Conservation (phyloP, 495 filamentous ascomycete genomes). For the Aspergillus cavernicola region DNA sequence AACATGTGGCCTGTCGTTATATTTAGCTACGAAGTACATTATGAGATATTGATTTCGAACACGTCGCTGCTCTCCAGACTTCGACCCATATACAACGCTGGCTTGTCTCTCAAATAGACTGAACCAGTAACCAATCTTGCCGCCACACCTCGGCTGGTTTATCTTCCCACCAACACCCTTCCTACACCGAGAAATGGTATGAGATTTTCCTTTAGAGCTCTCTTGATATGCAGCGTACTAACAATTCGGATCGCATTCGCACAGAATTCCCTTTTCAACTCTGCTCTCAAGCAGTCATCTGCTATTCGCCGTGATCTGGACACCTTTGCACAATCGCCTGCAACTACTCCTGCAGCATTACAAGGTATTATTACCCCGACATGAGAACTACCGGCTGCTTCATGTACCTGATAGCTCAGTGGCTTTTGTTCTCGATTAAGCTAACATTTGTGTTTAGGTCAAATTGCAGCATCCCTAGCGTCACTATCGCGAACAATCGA, state of each 20-base stretch:
- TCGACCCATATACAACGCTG: neutral
- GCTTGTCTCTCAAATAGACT: neutral
- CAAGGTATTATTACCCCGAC: constrained; percentile 43
- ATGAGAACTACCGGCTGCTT: neutral
- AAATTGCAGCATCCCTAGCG: constrained; percentile 81
- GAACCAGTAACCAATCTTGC: neutral
- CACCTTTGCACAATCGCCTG: constrained; percentile 59
- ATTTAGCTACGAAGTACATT: constrained; percentile 2
- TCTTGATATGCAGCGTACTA: neutral
- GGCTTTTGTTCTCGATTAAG: neutral
- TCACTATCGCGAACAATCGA: constrained; percentile 89
- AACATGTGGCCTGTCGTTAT: constrained; percentile 35
- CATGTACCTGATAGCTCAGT: neutral
- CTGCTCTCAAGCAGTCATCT: constrained; percentile 87
- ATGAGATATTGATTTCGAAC: constrained; percentile 1
- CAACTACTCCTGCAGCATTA: constrained; percentile 59
- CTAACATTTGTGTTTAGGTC: constrained; percentile 45
- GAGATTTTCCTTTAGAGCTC: neutral
- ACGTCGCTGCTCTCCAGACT: constrained; percentile 2
- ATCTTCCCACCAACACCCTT: neutral
- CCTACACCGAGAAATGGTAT: constrained; percentile 17
- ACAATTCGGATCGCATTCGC: neutral
- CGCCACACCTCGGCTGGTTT: too few species aligned
- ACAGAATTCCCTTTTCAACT: constrained; percentile 92
- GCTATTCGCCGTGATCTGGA: constrained; percentile 82